Evolutionary conservation across 768 basidiomycete species (phyloP).

Genomic region (Plicaturopsis crispa): DNA sequence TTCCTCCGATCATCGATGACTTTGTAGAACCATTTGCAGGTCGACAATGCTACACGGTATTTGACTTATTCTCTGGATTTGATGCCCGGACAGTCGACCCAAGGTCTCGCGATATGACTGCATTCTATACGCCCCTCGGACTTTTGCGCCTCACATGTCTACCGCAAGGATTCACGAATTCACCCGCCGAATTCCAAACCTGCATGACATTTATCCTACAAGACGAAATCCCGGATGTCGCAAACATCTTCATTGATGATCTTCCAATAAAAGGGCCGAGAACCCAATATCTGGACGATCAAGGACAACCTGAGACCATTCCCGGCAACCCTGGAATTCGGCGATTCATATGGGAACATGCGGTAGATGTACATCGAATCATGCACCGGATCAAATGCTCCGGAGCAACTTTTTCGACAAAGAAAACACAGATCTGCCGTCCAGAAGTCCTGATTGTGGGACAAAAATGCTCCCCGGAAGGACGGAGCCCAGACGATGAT

Average conservation of each 20-base stretch:
- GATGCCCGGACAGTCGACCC: slow-evolving; percentile 14
- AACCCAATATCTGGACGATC: slow-evolving; percentile 17
- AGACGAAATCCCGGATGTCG: slow-evolving; percentile 29
- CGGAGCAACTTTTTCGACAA: slow-evolving; percentile 28
- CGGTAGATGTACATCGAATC: slow-evolving; percentile 25
- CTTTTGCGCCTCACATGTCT: slow-evolving; percentile 9
- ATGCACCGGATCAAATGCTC: slow-evolving; percentile 26
- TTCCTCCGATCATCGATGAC: slow-evolving; percentile 23
- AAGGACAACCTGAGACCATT: slow-evolving; percentile 26
- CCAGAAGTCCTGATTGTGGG: slow-evolving; percentile 24
- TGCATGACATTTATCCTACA: slow-evolving; percentile 29
- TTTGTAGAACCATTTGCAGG: slow-evolving; percentile 27
- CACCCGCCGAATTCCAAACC: slow-evolving; percentile 30
- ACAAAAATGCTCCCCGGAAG: slow-evolving; percentile 28
- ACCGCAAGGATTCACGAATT: slow-evolving; percentile 22
- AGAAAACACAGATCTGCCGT: slow-evolving; percentile 23
- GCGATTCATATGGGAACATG: slow-evolving; percentile 31
- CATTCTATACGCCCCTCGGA: slow-evolving; percentile 16
- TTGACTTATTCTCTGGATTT: slow-evolving; percentile 14
- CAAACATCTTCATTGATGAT: slow-evolving; percentile 32
- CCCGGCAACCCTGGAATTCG: slow-evolving; percentile 27
- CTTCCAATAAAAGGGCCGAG: slow-evolving; percentile 23
- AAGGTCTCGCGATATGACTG: slow-evolving; percentile 17
- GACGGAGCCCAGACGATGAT: slow-evolving; percentile 16
- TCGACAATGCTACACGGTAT: slow-evolving; percentile 11